A percentile compares a stretch with the other conserved stretches of the same genome.
Evolutionary conservation across 2,329 filamentous ascomycete genomes (phyloP).

Genomic region (Claviceps quebecensis): DNA sequence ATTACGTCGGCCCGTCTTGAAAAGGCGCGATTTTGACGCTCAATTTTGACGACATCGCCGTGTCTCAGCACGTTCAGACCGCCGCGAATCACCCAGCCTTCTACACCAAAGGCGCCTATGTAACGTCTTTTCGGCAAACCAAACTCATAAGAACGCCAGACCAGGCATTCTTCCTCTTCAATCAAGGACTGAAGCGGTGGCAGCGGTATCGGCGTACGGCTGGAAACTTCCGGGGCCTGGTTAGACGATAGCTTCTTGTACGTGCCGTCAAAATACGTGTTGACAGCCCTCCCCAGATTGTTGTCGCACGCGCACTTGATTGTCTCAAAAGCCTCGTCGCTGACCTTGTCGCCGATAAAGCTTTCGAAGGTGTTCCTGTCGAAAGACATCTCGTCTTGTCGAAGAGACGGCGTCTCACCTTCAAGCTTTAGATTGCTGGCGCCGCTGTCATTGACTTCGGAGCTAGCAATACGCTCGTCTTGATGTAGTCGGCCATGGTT

Average conservation of each 20-base stretch:
- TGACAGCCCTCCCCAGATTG: conserved; percentile 48
- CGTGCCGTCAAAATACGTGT: conserved; percentile 58
- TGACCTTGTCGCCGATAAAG: conserved; percentile 44
- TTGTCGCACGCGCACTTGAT: conserved; percentile 42
- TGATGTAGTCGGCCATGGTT: conserved; percentile 10
- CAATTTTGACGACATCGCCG: conserved; percentile 72
- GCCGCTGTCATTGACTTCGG: conserved; percentile 7
- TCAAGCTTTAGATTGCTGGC: conserved; percentile 4
- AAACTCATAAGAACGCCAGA: conserved; percentile 3
- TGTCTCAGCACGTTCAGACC: conserved; percentile 62
- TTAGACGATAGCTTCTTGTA: conserved; percentile 36
- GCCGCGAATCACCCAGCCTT: conserved; percentile 82
- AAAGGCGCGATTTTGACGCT: conserved; percentile 55
- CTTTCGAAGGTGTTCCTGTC: conserved; percentile 43
- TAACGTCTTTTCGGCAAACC: conserved; percentile 44
- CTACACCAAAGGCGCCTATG: conserved; percentile 81
- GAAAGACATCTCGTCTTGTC: conserved; percentile 27
- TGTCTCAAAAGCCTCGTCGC: conserved; percentile 29
- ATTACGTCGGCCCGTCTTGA: conserved; percentile 68
- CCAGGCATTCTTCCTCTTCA: neutral
- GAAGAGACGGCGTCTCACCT: conserved; percentile 6
- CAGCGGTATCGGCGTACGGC: neutral
- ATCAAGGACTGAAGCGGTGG: neutral
- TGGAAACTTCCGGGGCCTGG: conserved; percentile 2
- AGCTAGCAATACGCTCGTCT: conserved; percentile 6